Evolutionary conservation across 768 basidiomycete species (phyloP), one percentile per base, ranked within the genome.

Genomic region (Kwoniella newhampshirensis): DNA sequence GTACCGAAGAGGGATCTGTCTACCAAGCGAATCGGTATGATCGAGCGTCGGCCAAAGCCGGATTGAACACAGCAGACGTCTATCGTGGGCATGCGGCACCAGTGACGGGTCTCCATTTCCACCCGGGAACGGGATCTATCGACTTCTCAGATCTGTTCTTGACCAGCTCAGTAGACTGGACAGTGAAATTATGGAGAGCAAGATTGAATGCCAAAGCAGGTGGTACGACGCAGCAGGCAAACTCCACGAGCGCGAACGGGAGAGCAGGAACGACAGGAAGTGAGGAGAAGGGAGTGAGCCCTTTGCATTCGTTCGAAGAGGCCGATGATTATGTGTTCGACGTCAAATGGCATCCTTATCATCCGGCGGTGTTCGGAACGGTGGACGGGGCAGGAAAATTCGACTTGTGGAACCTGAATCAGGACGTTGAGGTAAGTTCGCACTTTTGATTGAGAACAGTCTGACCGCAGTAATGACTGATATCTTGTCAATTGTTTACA

Each of bases 321-420:
- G 89, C 92, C 12, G 91, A 93, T 72, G 96, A 99, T 75, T 97
- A 98, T 74, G 94, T 99, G 9, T 98, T 96, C 78, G 96, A 97
- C 78, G 93, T 91, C 43, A 89, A 87, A 75, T 99, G 96, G 96
- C 96, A 99, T 74, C 92, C 94, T 5, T 81, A 84, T 13, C 93
- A 99, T 77, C 96, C 96, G 13, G 91, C 94, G 1, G 60, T 93
- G 44, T 99, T 98, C 74, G 93, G 89, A 20, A 86, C 85, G 3
- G 96, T 90, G 1, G 92, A 98, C 73, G 96, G 96, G 2, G 87
- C 89, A 1, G 96, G 93, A 23, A 88, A 87, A 75, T 97, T 99
- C 75, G 91, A 97, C 70, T 72, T 99, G 36, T 99, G 96, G 96
- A 98, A 99, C 76, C 76, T 99, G 73, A 99, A 98, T 75, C 79